phyloP scores from a whole-genome alignment of 306 rosid species.

The Castanea sativa region DNA sequence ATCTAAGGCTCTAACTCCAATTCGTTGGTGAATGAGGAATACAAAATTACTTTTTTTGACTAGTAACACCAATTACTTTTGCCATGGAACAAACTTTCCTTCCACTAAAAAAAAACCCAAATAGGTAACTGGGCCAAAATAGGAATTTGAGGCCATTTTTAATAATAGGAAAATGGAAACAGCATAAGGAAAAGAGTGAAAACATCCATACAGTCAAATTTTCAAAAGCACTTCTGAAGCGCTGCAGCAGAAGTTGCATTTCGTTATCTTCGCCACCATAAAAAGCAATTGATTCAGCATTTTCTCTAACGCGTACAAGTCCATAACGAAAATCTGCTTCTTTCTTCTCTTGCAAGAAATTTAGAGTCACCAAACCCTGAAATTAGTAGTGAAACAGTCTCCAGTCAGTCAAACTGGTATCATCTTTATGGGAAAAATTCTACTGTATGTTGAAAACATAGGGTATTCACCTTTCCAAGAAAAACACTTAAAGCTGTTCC shows the following conservation, averaged over 20 bases:
- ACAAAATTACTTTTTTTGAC: too few species aligned
- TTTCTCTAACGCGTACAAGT: constrained; percentile 91
- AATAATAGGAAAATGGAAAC: neutral
- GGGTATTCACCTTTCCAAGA: constrained; percentile 75
- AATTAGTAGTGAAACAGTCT: constrained; percentile 12
- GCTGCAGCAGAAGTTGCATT: constrained; percentile 87
- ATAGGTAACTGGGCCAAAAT: too few species aligned
- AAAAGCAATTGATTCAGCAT: constrained; percentile 97
- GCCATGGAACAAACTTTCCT: too few species aligned
- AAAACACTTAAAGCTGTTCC: constrained; percentile 87
- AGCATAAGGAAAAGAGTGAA: constrained; percentile 21
- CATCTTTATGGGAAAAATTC: neutral
- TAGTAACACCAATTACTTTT: too few species aligned
- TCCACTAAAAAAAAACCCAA: too few species aligned
- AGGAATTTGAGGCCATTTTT: neutral
- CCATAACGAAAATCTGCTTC: constrained; percentile 99
- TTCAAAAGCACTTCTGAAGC: constrained; percentile 89
- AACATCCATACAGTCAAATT: constrained; percentile 63
- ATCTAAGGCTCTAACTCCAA: too few species aligned
- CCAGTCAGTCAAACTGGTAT: constrained; percentile 8
- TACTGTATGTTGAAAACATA: neutral
- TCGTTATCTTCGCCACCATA: constrained; percentile 91
- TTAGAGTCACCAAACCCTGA: constrained; percentile 81
- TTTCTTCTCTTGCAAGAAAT: constrained; percentile 97
- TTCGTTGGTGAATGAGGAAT: too few species aligned